Evolutionary conservation across 2,329 filamentous ascomycete genomes (phyloP).

Genomic region (Colletotrichum endophyticum): DNA sequence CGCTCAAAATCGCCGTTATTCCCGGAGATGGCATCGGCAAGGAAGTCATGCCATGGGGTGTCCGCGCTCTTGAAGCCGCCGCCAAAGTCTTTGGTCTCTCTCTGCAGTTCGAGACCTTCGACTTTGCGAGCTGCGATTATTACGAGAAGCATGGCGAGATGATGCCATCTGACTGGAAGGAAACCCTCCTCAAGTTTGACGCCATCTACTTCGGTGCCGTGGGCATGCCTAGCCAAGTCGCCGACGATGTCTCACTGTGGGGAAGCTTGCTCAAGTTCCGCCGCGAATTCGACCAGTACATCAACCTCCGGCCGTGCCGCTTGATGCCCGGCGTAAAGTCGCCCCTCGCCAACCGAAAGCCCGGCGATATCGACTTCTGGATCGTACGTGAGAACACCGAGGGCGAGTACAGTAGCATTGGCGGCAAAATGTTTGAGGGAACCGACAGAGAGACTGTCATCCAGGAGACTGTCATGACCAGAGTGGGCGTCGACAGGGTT

Average conservation of each 20-base stretch:
- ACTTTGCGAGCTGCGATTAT: constrained; percentile 67
- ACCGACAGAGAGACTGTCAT: constrained; percentile 65
- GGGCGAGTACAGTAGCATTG: constrained; percentile 70
- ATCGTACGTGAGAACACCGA: constrained; percentile 72
- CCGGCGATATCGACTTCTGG: constrained; percentile 67
- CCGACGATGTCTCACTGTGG: constrained; percentile 72
- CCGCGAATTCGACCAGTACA: constrained; percentile 69
- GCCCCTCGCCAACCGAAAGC: constrained; percentile 55
- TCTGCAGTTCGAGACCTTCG: constrained; percentile 64
- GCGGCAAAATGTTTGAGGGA: constrained; percentile 64
- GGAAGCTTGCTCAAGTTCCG: constrained; percentile 67
- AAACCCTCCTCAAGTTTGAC: constrained; percentile 46
- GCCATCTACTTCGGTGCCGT: constrained; percentile 71
- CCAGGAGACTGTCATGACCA: constrained; percentile 68
- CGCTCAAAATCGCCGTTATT: constrained; percentile 60
- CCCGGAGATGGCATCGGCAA: constrained; percentile 74
- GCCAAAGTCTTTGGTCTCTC: constrained; percentile 52
- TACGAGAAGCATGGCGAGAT: constrained; percentile 49
- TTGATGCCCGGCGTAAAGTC: constrained; percentile 65
- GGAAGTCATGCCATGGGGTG: constrained; percentile 58
- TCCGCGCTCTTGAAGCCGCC: constrained; percentile 40
- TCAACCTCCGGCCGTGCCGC: constrained; percentile 68
- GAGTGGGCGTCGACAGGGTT: constrained; percentile 61
- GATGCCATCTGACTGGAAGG: constrained; percentile 42
- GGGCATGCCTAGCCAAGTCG: constrained; percentile 61